Base-by-base conservation (phyloP, 2,329 filamentous ascomycete genomes). In the Penicillium hordei region DNA sequence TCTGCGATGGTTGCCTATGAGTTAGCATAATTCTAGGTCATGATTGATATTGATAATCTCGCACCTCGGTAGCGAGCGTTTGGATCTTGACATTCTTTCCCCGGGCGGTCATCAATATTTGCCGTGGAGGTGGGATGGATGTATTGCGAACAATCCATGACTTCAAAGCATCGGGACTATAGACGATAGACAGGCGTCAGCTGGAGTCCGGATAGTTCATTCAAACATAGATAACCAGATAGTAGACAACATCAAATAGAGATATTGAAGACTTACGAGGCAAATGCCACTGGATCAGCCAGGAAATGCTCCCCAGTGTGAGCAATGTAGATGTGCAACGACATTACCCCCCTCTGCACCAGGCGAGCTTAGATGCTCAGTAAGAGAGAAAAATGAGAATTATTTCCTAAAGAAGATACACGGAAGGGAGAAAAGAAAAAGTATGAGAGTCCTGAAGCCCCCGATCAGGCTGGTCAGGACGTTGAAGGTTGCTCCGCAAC, bases 221-320 rank as follows among this genome's bases (percentile, higher is more conserved):
- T 44, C 10, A 42, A 48, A 39, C 42, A 49, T 38, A 21, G 34
- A 21, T 45, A 40, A 13, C n/a, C 1, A 23, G 15, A n/a, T 27
- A 15, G 9, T 38, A 21, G 7, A 48, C 36, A 55, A 15, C 36
- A 31, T 40, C 5, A 27, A 46, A 25, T 42, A 23, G 48, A 58
- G 4, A 25, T 5, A 43, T 39, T 36, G 31, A 46, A 52, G 57
- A 80, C 86, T 68, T 81, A 91, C 89, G 88, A 89, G 67, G 84
- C 82, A 76, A 93, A 89, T 72, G 86, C 85, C 63, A 87, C 83
- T 65, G 88, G 85, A 78, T 96, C 90, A 75, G 90, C 84, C 75
- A 87, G 83, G 73, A 96, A 83, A 78, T 89, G 88, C 82, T 91
- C 88, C 81, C 93, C 93, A 77, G 90, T 92, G 80, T 96, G 93